These are phyloP conservation scores for Malus hybrid DNA, from an alignment of 331 rosid genomes.

Conservation along the genomic window DNA sequence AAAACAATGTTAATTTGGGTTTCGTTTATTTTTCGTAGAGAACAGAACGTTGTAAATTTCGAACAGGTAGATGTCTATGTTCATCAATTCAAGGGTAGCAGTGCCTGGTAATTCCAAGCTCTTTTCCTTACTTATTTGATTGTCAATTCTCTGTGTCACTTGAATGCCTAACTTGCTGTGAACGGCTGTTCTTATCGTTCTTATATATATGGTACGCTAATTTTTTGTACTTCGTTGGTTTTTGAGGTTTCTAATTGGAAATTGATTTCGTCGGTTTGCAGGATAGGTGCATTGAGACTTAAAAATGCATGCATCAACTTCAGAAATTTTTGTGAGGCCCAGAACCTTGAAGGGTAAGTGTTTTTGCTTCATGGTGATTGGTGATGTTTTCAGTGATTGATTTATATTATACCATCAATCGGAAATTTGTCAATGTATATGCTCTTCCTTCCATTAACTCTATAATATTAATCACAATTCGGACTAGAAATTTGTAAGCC, in stretches of 20 bases:
- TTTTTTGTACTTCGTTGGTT: neutral
- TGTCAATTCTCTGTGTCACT: neutral
- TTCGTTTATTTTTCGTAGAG: conserved; percentile 25
- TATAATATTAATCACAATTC: too few species aligned
- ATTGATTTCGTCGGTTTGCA: conserved; percentile 18
- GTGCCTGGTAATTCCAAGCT: conserved; percentile 51
- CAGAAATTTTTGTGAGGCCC: conserved; percentile 52
- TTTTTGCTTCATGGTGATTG: neutral
- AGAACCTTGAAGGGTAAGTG: conserved; percentile 71
- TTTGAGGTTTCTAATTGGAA: neutral
- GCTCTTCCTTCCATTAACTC: too few species aligned
- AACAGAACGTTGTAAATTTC: conserved; percentile 50
- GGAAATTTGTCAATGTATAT: too few species aligned
- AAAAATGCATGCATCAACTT: conserved; percentile 46
- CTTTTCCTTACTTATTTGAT: neutral
- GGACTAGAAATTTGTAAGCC: too few species aligned
- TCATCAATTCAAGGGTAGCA: conserved; percentile 77
- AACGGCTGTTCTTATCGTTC: too few species aligned
- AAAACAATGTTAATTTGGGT: conserved; percentile 3
- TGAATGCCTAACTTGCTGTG: neutral
- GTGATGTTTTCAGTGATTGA: neutral
- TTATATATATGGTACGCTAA: neutral
- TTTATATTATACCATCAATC: too few species aligned
- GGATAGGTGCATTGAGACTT: conserved; percentile 69
- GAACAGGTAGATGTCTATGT: conserved; percentile 65